A percentile compares a stretch with the other conserved stretches of the same genome.
Conservation (phyloP, 176 grass and related monocot genomes). For the Carex parvula region DNA sequence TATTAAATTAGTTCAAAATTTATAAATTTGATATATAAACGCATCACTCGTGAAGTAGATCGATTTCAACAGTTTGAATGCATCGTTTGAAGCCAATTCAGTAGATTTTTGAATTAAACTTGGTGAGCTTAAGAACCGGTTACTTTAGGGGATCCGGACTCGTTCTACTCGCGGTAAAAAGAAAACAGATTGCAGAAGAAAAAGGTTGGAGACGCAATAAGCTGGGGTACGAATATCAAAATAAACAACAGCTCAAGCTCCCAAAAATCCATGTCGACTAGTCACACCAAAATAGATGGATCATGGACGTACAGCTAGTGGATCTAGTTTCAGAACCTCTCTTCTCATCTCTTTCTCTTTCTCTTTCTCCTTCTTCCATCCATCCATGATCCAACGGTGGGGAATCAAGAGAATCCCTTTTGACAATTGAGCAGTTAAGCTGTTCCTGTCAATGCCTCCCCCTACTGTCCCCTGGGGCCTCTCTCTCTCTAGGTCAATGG, state of each 20-base stretch:
- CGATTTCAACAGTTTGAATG: too few species aligned
- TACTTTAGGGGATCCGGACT: too few species aligned
- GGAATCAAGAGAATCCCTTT: conserved; percentile 3
- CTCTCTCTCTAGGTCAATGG: too few species aligned
- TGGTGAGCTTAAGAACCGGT: too few species aligned
- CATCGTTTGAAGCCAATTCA: too few species aligned
- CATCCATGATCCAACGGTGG: conserved; percentile 12
- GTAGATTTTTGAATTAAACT: too few species aligned
- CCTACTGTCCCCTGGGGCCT: too few species aligned
- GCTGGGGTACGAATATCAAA: not conserved
- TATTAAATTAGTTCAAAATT: too few species aligned
- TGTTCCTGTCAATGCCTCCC: conserved; percentile 23
- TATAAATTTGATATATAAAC: too few species aligned
- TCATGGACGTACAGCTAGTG: conserved; percentile 28
- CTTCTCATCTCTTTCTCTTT: not conserved
- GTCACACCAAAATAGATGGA: conserved; percentile 32
- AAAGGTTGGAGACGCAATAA: not conserved
- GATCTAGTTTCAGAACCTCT: conserved; percentile 14
- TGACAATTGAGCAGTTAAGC: conserved; percentile 33
- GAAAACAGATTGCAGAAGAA: too few species aligned
- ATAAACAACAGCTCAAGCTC: not conserved
- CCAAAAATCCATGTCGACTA: conserved; percentile 23
- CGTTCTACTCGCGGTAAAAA: not conserved
- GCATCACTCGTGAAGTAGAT: too few species aligned
- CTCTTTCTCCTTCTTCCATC: not conserved